Base-by-base conservation (phyloP, 2,329 filamentous ascomycete species). In the Cercospora beticola region DNA sequence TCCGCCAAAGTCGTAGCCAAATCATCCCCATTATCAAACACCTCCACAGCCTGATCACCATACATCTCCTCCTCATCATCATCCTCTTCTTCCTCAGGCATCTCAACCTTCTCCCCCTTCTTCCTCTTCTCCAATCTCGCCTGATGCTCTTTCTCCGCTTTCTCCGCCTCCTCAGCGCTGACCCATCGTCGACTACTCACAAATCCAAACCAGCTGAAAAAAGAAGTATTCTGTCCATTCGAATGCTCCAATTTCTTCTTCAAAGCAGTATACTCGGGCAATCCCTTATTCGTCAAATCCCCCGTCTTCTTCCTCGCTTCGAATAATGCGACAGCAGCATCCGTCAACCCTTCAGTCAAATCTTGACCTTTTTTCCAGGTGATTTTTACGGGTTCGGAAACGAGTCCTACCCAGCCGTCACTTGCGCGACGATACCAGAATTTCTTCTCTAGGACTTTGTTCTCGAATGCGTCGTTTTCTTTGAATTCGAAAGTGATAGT, bases 121-220 rank as follows among this genome's bases (percentile, higher is more conserved):
- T 78, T 80, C 52, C 78, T 78, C 75, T 80, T 80, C 68, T 81
- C 82, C 71, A 87, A 85, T 74, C 83, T 84, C 82, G 89, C 86
- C 61, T 84, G 80, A 74, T 90, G 87, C 75, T 88, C 84, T 80
- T 88, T 86, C 26, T 79, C 81, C 6, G 89, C 90, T 70, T 86
- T 82, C 72, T 82, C 82, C 74, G 87, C 90, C 85, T 96, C 91
- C 80, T 92, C 90, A 2, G 88, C 90, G 58, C 86, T 87, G 74
- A 97, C 83, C 76, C 87, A 87, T 71, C 87, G 72, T 88, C 92
- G 70, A 86, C 88, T 78, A 12, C 81, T 82, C 18, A 84, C 81
- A 83, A 90, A 97, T 64, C 90, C 92, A 79, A 97, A 97, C 87
- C 90, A 95, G 67, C 89, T 88, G 79, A 97, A 97, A 86, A 97